These are phyloP conservation scores for Trichophyton schoenleinii DNA, from an alignment of 2,329 filamentous ascomycete genomes.

Conservation along the genomic window DNA sequence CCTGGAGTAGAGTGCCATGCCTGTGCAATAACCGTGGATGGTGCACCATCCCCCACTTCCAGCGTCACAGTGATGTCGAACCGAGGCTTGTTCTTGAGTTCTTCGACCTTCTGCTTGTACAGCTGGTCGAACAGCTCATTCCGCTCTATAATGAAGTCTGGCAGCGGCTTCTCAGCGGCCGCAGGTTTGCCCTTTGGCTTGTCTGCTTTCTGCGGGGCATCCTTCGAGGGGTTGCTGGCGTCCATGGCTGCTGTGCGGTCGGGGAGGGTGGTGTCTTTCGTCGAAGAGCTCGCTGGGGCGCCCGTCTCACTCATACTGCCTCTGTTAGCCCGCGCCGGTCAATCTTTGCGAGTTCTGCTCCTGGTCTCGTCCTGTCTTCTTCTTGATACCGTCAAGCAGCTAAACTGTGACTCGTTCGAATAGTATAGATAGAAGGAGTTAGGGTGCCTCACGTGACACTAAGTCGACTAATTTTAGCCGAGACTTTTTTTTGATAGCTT, in stretches of 20 bases:
- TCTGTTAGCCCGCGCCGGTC: background rate
- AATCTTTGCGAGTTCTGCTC: background rate
- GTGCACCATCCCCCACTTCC: constrained; percentile 31
- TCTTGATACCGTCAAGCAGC: background rate
- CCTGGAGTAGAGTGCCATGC: constrained; percentile 85
- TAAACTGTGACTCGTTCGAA: background rate
- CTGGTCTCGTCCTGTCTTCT: background rate
- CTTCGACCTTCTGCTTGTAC: constrained; percentile 70
- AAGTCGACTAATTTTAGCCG: constrained; percentile 13
- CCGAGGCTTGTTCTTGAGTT: constrained; percentile 45
- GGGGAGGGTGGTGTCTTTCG: constrained; percentile 18
- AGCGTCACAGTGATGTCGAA: constrained; percentile 39
- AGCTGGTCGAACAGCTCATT: constrained; percentile 79
- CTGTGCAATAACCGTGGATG: constrained; percentile 45
- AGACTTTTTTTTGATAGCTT: constrained; percentile 2
- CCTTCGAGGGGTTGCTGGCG: constrained; percentile 15
- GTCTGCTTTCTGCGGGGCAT: constrained; percentile 22
- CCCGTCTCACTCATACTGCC: constrained; percentile 1
- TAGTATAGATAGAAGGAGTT: background rate
- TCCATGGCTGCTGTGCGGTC: constrained; percentile 24
- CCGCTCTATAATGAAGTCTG: constrained; percentile 70
- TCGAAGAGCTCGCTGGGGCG: constrained; percentile 5
- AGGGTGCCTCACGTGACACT: constrained; percentile 15
- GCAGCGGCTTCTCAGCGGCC: constrained; percentile 33
- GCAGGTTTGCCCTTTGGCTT: constrained; percentile 15